Evolutionary conservation across 768 basidiomycete genomes (phyloP).

Genomic region (Mycena polygramma): DNA sequence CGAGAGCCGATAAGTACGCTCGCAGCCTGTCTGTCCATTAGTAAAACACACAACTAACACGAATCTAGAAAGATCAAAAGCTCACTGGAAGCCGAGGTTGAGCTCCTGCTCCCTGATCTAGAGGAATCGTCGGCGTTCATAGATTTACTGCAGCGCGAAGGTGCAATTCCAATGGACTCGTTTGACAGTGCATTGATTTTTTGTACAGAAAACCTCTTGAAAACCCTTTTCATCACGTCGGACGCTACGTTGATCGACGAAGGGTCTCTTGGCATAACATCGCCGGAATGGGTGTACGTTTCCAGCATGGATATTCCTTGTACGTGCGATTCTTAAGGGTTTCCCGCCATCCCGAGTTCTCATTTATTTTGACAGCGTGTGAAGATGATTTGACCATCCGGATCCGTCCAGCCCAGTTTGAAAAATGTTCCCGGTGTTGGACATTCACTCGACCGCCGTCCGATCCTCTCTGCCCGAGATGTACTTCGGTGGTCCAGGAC

Average conservation of each 20-base stretch:
- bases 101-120: conserved; percentile 65
- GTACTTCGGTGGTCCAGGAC: conserved; percentile 51
- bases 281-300: conserved; percentile 65
- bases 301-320: conserved; percentile 60
- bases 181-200: conserved; percentile 7
- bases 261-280: conserved; percentile 53
- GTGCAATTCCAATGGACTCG: conserved; percentile 39
- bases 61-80: conserved; percentile 73
- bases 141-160: conserved; percentile 58
- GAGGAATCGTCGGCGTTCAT: conserved; percentile 41
- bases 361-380: conserved; percentile 11
- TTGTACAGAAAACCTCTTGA: conserved; percentile 71
- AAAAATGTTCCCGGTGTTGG: conserved; percentile 96
- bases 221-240: conserved; percentile 86
- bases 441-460: conserved; percentile 68
- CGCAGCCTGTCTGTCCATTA: background rate
- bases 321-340: too few relatives aligned
- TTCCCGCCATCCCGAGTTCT: too few relatives aligned
- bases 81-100: conserved; percentile 82
- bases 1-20: conserved; percentile 78
- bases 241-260: conserved; percentile 68
- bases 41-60: background rate
- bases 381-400: conserved; percentile 60
- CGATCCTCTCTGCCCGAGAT: conserved; percentile 76
- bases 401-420: conserved; percentile 68